Base-by-base conservation (phyloP, 148 eudicot species). In the Linanthus parryae region DNA sequence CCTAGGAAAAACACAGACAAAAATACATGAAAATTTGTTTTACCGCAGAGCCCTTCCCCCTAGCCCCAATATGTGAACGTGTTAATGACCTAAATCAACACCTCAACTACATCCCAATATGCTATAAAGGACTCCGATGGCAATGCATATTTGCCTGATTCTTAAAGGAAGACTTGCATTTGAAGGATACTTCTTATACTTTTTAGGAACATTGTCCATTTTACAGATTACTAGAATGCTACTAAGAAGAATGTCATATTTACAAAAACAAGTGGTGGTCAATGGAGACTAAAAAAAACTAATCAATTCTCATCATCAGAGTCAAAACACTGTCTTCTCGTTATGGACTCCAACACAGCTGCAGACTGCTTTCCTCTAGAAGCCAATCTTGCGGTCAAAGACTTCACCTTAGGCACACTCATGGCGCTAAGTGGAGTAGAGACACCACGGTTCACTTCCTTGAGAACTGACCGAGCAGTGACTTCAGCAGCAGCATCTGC, bases 271-370 rank as follows among this genome's bases (percentile, higher is more conserved):
- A 31, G 35, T 31, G n/a, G n/a, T n/a, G n/a, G n/a, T n/a, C n/a
- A n/a, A n/a, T n/a, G n/a, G n/a, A 15, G 20, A 3, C 10, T 21
- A 15, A 45, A 31, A 21, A 5, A 21, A 7, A 13, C 4, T 3
- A 53, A 44, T 68, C 66, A 82, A 58, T 64, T 80, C 26, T 91
- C 98, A 12, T 92, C 95, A 66, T 87, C 91, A 41, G 85, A 92
- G 26, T 79, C 84, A 64, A 88, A 92, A 27, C 65, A 67, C 19
- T 92, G 94, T 39, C 83, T 68, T 58, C 78, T 84, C 68, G 84
- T 79, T 48, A 92, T 36, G 45, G 96, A 84, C 57, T 84, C 88
- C 2, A 92, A 59, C 0, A 88, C 76, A 52, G 69, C 59, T 1
- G 76, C 54, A 35, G 85, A 48, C 58, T 57, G 55, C 13, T 67